Evolutionary conservation across 2,329 filamentous ascomycete genomes (phyloP), one percentile per base, ranked within the genome.

Genomic region (Phyllosticta citriasiana): DNA sequence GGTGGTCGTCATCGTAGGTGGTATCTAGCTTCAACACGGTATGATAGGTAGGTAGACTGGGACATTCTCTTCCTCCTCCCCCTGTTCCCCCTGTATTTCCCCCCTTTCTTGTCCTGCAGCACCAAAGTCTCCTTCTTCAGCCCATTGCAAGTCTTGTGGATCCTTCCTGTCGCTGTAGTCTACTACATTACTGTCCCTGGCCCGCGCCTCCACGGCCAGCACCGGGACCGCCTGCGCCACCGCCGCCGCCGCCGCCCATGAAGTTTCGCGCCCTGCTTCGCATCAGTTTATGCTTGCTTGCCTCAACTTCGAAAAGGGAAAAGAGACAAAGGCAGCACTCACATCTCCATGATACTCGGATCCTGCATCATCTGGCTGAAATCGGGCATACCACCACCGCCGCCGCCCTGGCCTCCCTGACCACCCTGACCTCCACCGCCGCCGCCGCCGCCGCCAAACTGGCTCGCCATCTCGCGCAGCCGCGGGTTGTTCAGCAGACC

Each of bases 401-500:
- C 70, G 10, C 66, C 67, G 25, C 68, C 73, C 7, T 66, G 67
- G 19, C 68, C 72, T 2, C 66, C 66, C 35, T 62, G 69, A 55
- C 67, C 74, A 55, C 65, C 68, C 56, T 68, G 71, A 22, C 19
- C 19, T 50, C 67, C 70, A 57, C 66, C 71, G 56, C 67, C 72
- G 27, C 70, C 75, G 57, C 73, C 74, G 22, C 77, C 77, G 59
- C 80, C 79, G 64, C 83, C 84, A 71, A 96, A 91, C 68, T 83
- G 84, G 70, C 88, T 86, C 54, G 91, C 91, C 91, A 97, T 93
- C 72, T 95, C 85, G 61, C 89, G 83, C 64, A 97, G 78, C 64
- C 87, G 84, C 2, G 94, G 94, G 80, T 99, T 97, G 80, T 81
- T 91, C 92, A 99, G 96, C 62, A 99, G 77, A 74, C 91, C 94